phyloP scores from a whole-genome alignment of 805 yeast genomes.

The Pichia californica region DNA sequence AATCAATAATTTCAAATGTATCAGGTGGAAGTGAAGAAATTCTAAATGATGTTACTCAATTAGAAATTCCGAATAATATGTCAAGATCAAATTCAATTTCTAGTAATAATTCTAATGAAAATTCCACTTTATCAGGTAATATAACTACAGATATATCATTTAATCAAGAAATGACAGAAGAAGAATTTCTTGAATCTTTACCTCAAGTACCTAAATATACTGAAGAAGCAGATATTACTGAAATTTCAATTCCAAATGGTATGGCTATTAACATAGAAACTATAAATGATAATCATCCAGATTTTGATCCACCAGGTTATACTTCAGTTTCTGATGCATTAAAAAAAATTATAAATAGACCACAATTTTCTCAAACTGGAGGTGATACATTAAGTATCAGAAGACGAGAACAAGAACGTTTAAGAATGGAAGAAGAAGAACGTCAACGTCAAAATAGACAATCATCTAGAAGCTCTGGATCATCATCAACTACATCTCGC shows the following conservation, averaged over 20 bases:
- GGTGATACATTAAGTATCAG: conserved; percentile 14
- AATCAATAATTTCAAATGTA: background rate
- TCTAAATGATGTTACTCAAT: conserved; percentile 7
- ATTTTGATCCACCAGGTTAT: conserved; percentile 34
- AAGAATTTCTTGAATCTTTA: conserved; percentile 17
- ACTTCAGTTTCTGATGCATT: conserved; percentile 26
- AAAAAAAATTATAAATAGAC: conserved; percentile 16
- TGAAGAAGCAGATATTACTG: conserved; percentile 20
- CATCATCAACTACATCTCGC: background rate
- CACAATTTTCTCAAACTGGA: conserved; percentile 26
- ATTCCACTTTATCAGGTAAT: too few relatives aligned
- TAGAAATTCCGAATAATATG: conserved; percentile 7
- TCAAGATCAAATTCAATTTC: conserved; percentile 3
- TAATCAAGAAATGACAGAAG: conserved; percentile 15
- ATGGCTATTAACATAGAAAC: conserved; percentile 23
- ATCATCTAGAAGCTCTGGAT: too few relatives aligned
- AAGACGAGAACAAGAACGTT: conserved; percentile 2
- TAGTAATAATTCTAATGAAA: too few relatives aligned
- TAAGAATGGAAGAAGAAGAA: background rate
- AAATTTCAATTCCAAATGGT: conserved; percentile 21
- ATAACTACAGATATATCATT: background rate
- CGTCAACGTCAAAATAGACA: too few relatives aligned
- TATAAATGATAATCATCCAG: conserved; percentile 20
- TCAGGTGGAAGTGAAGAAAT: background rate
- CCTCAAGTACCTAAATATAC: conserved; percentile 30